Evolutionary conservation across 305 asterid species (phyloP).

Genomic region (Solanum aculeatissimum): DNA sequence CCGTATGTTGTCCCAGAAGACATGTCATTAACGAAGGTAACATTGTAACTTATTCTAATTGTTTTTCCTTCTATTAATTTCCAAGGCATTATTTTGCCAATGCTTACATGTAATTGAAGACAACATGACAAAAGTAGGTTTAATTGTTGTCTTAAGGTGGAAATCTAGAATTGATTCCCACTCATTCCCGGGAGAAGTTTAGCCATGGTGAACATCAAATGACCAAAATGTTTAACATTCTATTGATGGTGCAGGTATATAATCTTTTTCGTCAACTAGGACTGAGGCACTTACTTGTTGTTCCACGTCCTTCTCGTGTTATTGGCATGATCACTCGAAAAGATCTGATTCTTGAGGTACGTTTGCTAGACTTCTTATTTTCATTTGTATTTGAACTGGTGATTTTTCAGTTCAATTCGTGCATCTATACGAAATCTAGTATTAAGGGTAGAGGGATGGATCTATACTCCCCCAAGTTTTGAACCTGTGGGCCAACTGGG

Average conservation of each 20-base stretch:
- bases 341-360: constrained; percentile 93
- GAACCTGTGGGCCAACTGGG: not conserved
- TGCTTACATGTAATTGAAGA: not conserved
- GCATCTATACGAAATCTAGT: not conserved
- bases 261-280: constrained; percentile 96
- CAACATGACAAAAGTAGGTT: not conserved
- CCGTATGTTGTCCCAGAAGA: constrained; percentile 93
- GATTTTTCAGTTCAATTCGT: not conserved
- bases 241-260: constrained; percentile 62
- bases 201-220: not conserved
- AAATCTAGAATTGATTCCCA: not conserved
- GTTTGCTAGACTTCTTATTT: constrained; percentile 4
- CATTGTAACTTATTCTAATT: not conserved
- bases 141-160: not conserved
- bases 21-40: constrained; percentile 93
- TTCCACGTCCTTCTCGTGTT: constrained; percentile 97
- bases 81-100: not conserved
- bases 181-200: not conserved
- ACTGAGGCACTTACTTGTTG: constrained; percentile 78
- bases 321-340: constrained; percentile 86
- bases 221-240: not conserved
- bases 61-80: not conserved
- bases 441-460: not conserved
- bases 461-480: not conserved
- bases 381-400: not conserved